These are phyloP conservation scores for Rhodosporidiobolus sp. DNA, from an alignment of 768 basidiomycete genomes.

Conservation along the genomic window DNA sequence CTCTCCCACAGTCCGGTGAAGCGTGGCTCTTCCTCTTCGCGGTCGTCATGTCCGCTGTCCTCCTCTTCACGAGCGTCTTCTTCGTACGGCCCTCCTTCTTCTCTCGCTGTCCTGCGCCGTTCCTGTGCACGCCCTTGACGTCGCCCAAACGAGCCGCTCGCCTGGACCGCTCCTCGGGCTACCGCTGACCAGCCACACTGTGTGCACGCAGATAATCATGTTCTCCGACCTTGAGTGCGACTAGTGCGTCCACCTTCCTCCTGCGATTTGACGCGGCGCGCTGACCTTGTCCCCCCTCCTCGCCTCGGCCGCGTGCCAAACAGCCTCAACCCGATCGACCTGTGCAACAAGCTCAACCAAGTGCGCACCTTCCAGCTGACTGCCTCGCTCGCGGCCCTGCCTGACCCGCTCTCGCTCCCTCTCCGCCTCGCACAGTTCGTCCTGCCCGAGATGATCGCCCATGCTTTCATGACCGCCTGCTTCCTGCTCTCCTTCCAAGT, in stretches of 20 bases:
- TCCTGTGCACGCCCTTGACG: too few species aligned
- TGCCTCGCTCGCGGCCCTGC: not conserved
- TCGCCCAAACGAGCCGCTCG: too few species aligned
- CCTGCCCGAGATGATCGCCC: slow-evolving; percentile 90
- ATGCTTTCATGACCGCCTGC: slow-evolving; percentile 81
- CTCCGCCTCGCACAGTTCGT: slow-evolving; percentile 67
- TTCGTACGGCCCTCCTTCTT: slow-evolving; percentile 64
- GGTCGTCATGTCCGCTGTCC: slow-evolving; percentile 88
- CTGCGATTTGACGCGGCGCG: too few species aligned
- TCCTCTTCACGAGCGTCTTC: slow-evolving; percentile 99
- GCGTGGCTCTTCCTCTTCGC: slow-evolving; percentile 91
- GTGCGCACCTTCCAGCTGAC: slow-evolving; percentile 54
- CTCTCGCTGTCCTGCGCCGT: too few species aligned
- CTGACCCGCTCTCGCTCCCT: not conserved
- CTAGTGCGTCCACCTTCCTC: slow-evolving; percentile 25
- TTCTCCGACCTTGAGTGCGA: slow-evolving; percentile 97
- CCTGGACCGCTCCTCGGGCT: too few species aligned
- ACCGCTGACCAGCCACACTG: not conserved
- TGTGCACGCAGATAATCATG: slow-evolving; percentile 82
- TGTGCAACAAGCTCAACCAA: slow-evolving; percentile 98
- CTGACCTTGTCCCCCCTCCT: not conserved
- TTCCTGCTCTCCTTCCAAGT: slow-evolving; percentile 97
- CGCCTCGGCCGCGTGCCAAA: not conserved
- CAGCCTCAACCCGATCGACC: slow-evolving; percentile 99
- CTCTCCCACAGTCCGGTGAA: slow-evolving; percentile 25